Evolutionary conservation across 306 rosid genomes (phyloP), one percentile per base, ranked within the genome.

Genomic region (Macrotyloma uniflorum): DNA sequence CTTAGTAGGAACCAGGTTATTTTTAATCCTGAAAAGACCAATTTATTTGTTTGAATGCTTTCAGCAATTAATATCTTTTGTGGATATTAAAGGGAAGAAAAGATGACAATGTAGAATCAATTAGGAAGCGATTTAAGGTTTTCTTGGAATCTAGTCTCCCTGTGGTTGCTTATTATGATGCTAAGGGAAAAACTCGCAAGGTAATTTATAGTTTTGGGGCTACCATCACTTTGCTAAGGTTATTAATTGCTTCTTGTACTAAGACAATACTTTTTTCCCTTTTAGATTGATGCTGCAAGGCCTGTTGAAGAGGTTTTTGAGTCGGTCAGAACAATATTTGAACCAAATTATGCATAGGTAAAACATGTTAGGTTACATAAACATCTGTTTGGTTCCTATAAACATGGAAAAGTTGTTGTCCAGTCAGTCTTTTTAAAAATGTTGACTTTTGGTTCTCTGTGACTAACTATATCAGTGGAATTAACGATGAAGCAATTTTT

Each of bases 41-140:
- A 11, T 43, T 26, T 40, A 53, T 67, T 58, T 74, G 8, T 35
- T 23, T 24, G 32, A 62, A 11, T 15, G 24, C 6, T 30, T 14
- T 53, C 23, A 8, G 58, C n/a, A 28, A 72, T 43, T 64, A 49
- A 62, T 8, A 18, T 59, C 49, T 76, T 63, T 77, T 72, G 30
- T 64, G 47, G 46, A 55, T 84, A 61, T 59, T 90, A 40, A 72
- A 92, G 97, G 98, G 97, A 69, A 90, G 97, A 85, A 97, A 83
- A 75, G 98, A 94, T 78, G 98, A 94, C 86, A 94, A 94, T 70
- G 84, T 88, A 70, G 98, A 92, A 86, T 90, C 97, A 74, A 92
- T 94, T 73, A 90, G 95, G 90, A 92, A 94, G 85, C 83, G 97
- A 55, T 94, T 94, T 77, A 88, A 76, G 80, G 97, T 94, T 89